These are phyloP conservation scores for Conticribra guillardii DNA, from an alignment of 108 stramenopile genomes.

Conservation along the genomic window DNA sequence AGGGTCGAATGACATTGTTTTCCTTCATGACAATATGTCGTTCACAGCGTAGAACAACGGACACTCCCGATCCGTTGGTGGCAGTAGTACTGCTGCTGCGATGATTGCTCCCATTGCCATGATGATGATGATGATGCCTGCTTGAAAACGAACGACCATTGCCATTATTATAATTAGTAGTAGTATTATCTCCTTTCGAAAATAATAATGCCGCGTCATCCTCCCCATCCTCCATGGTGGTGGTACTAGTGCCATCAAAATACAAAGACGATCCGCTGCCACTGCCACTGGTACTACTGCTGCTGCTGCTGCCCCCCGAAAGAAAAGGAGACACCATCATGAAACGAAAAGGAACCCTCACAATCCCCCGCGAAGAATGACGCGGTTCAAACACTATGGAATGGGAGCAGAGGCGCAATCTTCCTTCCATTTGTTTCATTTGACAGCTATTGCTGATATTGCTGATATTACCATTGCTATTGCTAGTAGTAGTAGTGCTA, in stretches of 20 bases:
- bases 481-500: constrained; percentile 3
- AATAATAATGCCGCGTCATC: too few species aligned
- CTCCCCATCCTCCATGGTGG: too few species aligned
- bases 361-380: constrained; percentile 61
- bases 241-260: too few species aligned
- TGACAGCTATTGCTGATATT: constrained; percentile 5
- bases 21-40: constrained; percentile 63
- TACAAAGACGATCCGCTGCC: too few species aligned
- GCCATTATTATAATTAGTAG: constrained; percentile 17
- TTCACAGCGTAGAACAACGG: constrained; percentile 40
- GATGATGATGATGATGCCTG: too few species aligned
- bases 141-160: too few species aligned
- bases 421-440: constrained; percentile 74
- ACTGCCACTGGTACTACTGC: not conserved
- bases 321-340: constrained; percentile 60
- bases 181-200: too few species aligned
- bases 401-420: constrained; percentile 74
- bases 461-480: constrained; percentile 1
- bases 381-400: constrained; percentile 86
- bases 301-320: not conserved
- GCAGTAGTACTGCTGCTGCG: too few species aligned
- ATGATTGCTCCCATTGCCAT: too few species aligned
- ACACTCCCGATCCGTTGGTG: too few species aligned
- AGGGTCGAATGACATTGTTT: constrained; percentile 70
- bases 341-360: constrained; percentile 69